A percentile compares a stretch with the other conserved stretches of the same genome.
Conservation (phyloP, 768 basidiomycete genomes). For the Aureoboletus auriporus region DNA sequence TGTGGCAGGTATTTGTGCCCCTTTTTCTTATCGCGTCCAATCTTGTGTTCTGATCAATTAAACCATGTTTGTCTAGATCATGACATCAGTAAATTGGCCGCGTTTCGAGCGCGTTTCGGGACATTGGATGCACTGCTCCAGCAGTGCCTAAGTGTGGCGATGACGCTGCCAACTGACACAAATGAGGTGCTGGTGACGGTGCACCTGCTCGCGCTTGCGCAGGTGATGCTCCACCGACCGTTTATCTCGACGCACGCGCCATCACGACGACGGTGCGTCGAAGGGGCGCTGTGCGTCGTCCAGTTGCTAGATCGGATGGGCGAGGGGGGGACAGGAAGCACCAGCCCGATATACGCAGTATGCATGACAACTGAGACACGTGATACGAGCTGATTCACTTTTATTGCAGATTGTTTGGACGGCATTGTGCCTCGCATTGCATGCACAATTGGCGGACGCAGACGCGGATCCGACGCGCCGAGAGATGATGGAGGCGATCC, state of each 20-base stretch:
- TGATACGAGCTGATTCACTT: neutral
- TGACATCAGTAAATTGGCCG: constrained; percentile 37
- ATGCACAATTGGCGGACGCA: constrained; percentile 15
- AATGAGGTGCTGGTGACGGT: constrained; percentile 12
- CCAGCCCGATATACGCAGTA: constrained; percentile 20
- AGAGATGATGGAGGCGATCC: constrained; percentile 13
- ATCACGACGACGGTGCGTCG: constrained; percentile 15
- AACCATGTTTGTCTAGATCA: constrained; percentile 30
- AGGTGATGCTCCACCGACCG: constrained; percentile 19
- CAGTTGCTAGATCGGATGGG: constrained; percentile 12
- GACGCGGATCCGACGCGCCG: constrained; percentile 2
- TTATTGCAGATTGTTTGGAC: constrained; percentile 23
- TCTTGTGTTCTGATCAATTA: neutral
- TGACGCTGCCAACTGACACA: neutral
- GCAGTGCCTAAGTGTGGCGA: constrained; percentile 12
- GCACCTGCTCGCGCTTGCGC: constrained; percentile 23
- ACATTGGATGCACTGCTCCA: constrained; percentile 46
- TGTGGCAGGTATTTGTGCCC: constrained; percentile 21
- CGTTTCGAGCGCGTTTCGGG: constrained; percentile 41
- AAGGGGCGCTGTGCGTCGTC: constrained; percentile 13
- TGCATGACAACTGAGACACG: neutral
- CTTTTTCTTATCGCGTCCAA: neutral
- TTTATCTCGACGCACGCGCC: constrained; percentile 11
- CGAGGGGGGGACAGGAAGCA: neutral
- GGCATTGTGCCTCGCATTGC: constrained; percentile 14